These are phyloP conservation scores for Ceratobasidium sp. DNA, from an alignment of 1,284 basidiomycete genomes.

Conservation along the genomic window DNA sequence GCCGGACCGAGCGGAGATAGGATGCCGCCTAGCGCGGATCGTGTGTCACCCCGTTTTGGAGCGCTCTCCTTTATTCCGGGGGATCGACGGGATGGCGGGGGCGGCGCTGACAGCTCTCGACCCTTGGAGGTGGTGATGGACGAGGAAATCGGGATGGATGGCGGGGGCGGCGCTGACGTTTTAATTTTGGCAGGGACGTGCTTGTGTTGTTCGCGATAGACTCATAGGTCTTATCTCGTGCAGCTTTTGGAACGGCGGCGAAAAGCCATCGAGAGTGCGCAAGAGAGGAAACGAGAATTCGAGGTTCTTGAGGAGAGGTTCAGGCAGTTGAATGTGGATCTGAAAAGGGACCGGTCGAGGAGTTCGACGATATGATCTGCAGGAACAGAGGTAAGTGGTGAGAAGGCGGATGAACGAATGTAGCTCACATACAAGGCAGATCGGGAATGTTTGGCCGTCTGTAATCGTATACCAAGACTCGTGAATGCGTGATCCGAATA, in stretches of 20 bases:
- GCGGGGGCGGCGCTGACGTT: conserved; percentile 3
- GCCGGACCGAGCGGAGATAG: no score
- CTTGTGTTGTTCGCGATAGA: conserved; percentile 84
- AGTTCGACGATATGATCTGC: not conserved
- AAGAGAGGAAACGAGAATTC: not conserved
- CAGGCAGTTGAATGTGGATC: not conserved
- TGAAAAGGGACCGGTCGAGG: not conserved
- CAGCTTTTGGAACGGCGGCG: not conserved
- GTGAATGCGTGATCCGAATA: not conserved
- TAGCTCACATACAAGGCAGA: not conserved
- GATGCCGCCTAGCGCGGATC: no score
- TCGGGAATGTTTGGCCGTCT: not conserved
- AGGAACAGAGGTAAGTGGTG: not conserved
- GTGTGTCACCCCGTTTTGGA: no score
- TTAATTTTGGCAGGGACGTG: conserved; percentile 62
- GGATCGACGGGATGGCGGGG: not conserved
- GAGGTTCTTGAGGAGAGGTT: not conserved
- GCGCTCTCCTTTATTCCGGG: not conserved
- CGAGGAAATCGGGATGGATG: not conserved
- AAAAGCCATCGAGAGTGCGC: not conserved
- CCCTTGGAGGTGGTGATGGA: not conserved
- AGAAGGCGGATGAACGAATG: not conserved
- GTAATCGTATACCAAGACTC: not conserved
- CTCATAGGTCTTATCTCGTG: not conserved
- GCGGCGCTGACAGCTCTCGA: no score